Percentiles rank a stretch among this genome's conserved stretches.
These are phyloP conservation scores for Podospora fimiseda DNA, from an alignment of 495 filamentous ascomycete species.

Conservation along the genomic window DNA sequence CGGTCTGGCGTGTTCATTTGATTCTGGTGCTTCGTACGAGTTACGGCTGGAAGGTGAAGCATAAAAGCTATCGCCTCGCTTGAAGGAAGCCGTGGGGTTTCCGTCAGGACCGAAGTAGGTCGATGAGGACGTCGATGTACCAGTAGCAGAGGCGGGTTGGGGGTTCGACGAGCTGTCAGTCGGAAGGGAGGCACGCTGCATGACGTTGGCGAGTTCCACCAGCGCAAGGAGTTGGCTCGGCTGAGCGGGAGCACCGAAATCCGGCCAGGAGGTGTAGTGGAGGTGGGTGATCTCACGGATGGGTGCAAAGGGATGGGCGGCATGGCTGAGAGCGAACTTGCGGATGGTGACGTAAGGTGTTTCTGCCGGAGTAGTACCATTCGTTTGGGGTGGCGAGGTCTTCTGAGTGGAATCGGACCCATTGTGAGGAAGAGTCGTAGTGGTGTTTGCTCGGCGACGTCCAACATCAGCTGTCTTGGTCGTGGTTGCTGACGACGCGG, in stretches of 20 bases:
- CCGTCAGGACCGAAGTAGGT: not conserved
- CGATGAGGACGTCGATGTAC: not conserved
- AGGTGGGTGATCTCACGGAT: slow-evolving; percentile 92
- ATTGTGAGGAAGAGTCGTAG: slow-evolving; percentile 25
- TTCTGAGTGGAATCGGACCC: slow-evolving; percentile 6
- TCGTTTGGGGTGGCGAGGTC: not conserved
- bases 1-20: slow-evolving; percentile 50
- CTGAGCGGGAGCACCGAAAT: slow-evolving; percentile 89
- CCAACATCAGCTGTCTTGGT: slow-evolving; percentile 19
- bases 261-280: slow-evolving; percentile 91
- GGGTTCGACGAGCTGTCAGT: slow-evolving; percentile 23
- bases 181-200: slow-evolving; percentile 41
- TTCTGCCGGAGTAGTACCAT: too few species aligned
- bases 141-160: not conserved
- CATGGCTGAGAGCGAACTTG: slow-evolving; percentile 77
- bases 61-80: slow-evolving; percentile 13
- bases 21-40: slow-evolving; percentile 49
- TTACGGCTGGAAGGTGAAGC: too few species aligned
- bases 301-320: slow-evolving; percentile 70
- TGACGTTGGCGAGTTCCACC: slow-evolving; percentile 75
- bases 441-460: slow-evolving; percentile 42
- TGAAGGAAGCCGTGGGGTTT: not conserved
- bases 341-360: slow-evolving; percentile 74
- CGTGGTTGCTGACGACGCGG: slow-evolving; percentile 8
- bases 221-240: slow-evolving; percentile 78